Percentiles rank a stretch among this genome's conserved stretches.
Conservation (phyloP, 2,329 filamentous ascomycete genomes). For the Colletotrichum somersetense region DNA sequence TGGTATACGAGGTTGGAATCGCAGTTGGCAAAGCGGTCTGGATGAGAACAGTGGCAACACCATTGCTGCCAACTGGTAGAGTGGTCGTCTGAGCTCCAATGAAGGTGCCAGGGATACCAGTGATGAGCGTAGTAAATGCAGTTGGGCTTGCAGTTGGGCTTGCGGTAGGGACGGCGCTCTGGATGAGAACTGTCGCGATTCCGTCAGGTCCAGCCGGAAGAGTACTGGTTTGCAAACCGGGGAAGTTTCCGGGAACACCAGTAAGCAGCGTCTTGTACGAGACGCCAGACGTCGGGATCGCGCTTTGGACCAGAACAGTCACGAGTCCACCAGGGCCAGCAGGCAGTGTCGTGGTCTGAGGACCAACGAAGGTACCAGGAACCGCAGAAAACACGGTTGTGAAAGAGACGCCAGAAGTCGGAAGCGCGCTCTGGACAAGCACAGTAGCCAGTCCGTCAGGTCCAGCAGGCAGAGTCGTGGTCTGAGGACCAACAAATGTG, state of each 20-base stretch:
- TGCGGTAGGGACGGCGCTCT: slow-evolving; percentile 11
- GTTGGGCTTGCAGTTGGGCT: background rate
- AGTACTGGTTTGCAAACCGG: background rate
- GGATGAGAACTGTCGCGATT: background rate
- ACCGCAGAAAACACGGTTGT: background rate
- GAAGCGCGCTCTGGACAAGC: slow-evolving; percentile 1
- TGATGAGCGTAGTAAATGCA: background rate
- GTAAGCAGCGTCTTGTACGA: slow-evolving; percentile 8
- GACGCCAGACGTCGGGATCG: background rate
- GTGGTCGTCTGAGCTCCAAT: slow-evolving; percentile 8
- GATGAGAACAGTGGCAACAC: background rate
- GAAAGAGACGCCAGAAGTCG: background rate
- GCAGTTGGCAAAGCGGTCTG: background rate
- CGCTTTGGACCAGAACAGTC: slow-evolving; percentile 19
- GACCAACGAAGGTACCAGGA: slow-evolving; percentile 7
- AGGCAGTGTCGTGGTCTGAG: slow-evolving; percentile 8
- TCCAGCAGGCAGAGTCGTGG: slow-evolving; percentile 7
- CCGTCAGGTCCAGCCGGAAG: background rate
- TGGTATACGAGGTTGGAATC: background rate
- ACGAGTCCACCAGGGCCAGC: slow-evolving; percentile 16
- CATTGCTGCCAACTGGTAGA: background rate
- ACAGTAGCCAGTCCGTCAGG: slow-evolving; percentile 21
- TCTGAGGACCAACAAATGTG: slow-evolving; percentile 11
- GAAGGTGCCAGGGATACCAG: slow-evolving; percentile 19
- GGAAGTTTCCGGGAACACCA: background rate